Base-by-base conservation (phyloP, 2,329 filamentous ascomycete species). In the Colletotrichum salicis region DNA sequence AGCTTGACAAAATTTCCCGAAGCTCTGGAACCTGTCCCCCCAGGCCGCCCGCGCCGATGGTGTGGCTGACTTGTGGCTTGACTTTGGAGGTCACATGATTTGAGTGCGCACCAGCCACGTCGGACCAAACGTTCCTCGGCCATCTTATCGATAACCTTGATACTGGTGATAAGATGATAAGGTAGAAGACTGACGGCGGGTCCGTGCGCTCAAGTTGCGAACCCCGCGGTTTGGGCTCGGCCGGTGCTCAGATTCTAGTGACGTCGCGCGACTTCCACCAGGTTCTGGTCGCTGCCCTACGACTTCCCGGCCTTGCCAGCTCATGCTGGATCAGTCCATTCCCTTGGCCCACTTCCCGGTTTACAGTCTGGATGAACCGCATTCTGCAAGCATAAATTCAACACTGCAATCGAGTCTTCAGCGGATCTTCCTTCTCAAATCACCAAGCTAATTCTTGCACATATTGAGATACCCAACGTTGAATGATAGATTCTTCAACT, bases 251-350 rank as follows among this genome's bases (percentile, higher is more conserved):
- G 70, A 64, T 76, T 74, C 74, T 63, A 76, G 67, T 76, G 75
- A 77, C 75, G 75, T 76, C 75, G 76, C 73, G 66, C 61, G 52
- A 61, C 58, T 74, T 70, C 74, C 48, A 74, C 73, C 41, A 68
- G 67, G 70, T 77, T 77, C 76, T 73, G 67, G 78, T 74, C 76
- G 77, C 61, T 76, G 74, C 77, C 71, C 67, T 73, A 73, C 60
- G 35, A 27, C 71, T 61, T 67, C 70, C 45, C 60, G 70, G 35
- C 54, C 59, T 70, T 64, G 60, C 64, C 51, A 67, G 65, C 29
- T 29, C 55, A 63, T 70, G 45, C 64, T 56, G 31, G 48, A 69
- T 73, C 68, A 73, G 65, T 72, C 62, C 60, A 69, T 70, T 7
- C 11, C n/a, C 29, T 54, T 45, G 68, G 64, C 68, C 68, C 71